Evolutionary conservation across 768 basidiomycete species (phyloP).

Genomic region (Boletus sp.): DNA sequence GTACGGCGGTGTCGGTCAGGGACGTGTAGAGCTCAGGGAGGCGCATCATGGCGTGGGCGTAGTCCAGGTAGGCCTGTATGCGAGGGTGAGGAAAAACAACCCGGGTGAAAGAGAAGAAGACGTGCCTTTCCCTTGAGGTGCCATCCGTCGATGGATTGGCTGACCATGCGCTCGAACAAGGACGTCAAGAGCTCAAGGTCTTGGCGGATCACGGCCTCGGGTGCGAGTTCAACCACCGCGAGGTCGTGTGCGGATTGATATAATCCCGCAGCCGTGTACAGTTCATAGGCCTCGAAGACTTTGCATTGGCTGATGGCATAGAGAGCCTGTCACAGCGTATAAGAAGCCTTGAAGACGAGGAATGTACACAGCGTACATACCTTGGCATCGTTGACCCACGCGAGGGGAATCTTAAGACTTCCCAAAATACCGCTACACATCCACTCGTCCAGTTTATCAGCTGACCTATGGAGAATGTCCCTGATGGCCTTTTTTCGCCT

Average conservation of each 20-base stretch:
- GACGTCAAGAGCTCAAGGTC: constrained; percentile 57
- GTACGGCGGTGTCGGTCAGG: constrained; percentile 39
- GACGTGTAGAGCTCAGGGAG: constrained; percentile 55
- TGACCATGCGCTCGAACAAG: constrained; percentile 68
- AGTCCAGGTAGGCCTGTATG: constrained; percentile 67
- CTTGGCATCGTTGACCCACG: constrained; percentile 92
- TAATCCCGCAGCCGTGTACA: constrained; percentile 67
- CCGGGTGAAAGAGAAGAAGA: constrained; percentile 1
- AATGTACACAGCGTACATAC: constrained; percentile 35
- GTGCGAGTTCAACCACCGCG: constrained; percentile 82
- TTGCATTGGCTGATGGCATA: constrained; percentile 59
- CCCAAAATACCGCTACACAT: constrained; percentile 67
- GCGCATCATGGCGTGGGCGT: constrained; percentile 59
- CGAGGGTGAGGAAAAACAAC: constrained; percentile 7
- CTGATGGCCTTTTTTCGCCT: constrained; percentile 84
- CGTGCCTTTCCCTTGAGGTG: constrained; percentile 77
- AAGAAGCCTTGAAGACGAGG: background rate
- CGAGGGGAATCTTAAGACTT: constrained; percentile 74
- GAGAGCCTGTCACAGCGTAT: constrained; percentile 52
- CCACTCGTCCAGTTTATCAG: constrained; percentile 68
- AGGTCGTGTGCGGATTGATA: constrained; percentile 79
- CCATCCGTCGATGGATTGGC: constrained; percentile 68
- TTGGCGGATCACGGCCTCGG: constrained; percentile 72
- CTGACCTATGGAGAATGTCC: constrained; percentile 73
- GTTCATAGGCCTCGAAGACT: constrained; percentile 71